These are phyloP conservation scores for Arthromyces matolae DNA, from an alignment of 768 basidiomycete genomes.

Conservation along the genomic window DNA sequence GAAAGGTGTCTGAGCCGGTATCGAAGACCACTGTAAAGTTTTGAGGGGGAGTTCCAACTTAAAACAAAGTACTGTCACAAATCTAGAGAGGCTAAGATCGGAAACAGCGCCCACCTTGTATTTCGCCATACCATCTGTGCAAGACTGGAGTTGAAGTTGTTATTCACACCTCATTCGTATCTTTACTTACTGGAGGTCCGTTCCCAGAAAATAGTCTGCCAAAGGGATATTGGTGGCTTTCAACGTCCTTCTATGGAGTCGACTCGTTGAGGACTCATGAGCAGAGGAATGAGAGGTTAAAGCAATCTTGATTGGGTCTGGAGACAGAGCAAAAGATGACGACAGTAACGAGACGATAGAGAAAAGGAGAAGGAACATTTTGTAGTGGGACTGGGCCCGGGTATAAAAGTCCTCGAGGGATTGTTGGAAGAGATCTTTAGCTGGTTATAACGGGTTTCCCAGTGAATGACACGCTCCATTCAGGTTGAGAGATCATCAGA, in stretches of 20 bases:
- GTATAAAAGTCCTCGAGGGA: no score
- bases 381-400: no score
- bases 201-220: slow-evolving; percentile 49
- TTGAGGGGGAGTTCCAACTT: slow-evolving; percentile 56
- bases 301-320: no score
- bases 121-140: slow-evolving; percentile 50
- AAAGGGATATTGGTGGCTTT: slow-evolving; percentile 38
- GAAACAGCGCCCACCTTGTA: slow-evolving; percentile 35
- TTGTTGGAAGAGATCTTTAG: no score
- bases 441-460: no score
- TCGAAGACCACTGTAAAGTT: slow-evolving; percentile 28
- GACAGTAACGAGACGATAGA: no score
- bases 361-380: no score
- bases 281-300: no score
- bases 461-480: no score
- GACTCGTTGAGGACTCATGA: no score
- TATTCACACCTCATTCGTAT: background rate
- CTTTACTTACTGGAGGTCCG: slow-evolving; percentile 47
- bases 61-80: background rate
- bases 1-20: slow-evolving; percentile 13
- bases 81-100: background rate
- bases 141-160: background rate
- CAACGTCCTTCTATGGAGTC: slow-evolving; percentile 30
- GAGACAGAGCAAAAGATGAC: no score
- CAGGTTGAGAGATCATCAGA: no score